These are phyloP conservation scores for Kluyveromyces sp. DNA, from an alignment of 1,139 yeast genomes.

Conservation along the genomic window DNA sequence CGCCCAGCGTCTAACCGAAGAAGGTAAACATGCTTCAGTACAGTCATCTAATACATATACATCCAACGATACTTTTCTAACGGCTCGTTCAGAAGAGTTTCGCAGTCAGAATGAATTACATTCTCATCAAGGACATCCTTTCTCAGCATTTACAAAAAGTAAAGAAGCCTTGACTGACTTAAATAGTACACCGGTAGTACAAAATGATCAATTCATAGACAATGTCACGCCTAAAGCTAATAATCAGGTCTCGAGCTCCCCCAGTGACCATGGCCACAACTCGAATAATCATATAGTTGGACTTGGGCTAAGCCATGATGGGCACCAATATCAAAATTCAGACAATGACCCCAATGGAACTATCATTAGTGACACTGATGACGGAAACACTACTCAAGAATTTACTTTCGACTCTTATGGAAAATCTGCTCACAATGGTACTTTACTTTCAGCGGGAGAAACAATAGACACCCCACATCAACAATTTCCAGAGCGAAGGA, in stretches of 20 bases:
- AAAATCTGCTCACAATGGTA: neutral
- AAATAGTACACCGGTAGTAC: neutral
- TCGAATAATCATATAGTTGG: neutral
- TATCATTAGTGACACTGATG: neutral
- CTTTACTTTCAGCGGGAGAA: neutral
- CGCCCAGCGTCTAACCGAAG: conserved; percentile 1
- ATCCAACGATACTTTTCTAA: conserved; percentile 1
- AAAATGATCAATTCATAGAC: neutral
- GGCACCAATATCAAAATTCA: no score
- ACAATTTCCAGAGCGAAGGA: neutral
- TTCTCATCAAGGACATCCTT: neutral
- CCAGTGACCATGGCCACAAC: neutral
- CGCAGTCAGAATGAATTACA: neutral
- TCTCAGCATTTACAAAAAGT: neutral
- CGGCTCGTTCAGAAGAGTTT: neutral
- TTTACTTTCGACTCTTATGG: neutral
- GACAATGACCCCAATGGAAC: no score
- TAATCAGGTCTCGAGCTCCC: neutral
- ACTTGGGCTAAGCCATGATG: neutral
- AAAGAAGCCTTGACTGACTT: neutral
- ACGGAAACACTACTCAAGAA: neutral
- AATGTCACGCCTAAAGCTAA: neutral
- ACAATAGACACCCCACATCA: neutral
- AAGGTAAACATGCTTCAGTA: conserved; percentile 1
- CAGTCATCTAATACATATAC: conserved; percentile 1